Evolutionary conservation across 2,329 filamentous ascomycete genomes (phyloP), one percentile per base, ranked within the genome.

Genomic region (Bisporella sp.): DNA sequence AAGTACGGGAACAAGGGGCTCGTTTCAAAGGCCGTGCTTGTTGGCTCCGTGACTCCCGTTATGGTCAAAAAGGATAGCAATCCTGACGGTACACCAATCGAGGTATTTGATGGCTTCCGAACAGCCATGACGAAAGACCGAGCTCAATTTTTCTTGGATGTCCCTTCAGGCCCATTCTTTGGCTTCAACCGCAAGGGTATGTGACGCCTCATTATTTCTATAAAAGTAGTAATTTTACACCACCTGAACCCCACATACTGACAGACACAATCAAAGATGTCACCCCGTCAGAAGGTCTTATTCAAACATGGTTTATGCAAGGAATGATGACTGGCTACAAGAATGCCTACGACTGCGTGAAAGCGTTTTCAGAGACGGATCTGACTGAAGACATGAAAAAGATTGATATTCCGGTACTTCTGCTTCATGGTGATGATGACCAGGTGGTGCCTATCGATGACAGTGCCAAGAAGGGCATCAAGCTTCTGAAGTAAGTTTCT

Each of bases 391-490:
- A 71, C 54, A 52, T 72, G 46, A 66, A 66, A 56, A 66, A 60
- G 9, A 65, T 69, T 33, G 59, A 70, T 21, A 65, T 72, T 42
- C 70, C 69, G 1, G 64, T 69, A 3, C 54, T 72, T 42, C 51
- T 71, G 39, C 56, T 72, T 3, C 69, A 72, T 59, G 69, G 69
- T 0, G 63, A 67, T 39, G 69, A 70, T 57, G 70, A 72, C 52
- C 69, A 71, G 53, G 35, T 37, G 8, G 35, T 37, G 35, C 35
- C 35, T 9, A 37, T 37, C 8, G 35, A 37, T 37, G 35, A n/a
- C 8, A 9, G 8, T 2, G 35, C 35, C n/a, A 37, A n/a, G n/a
- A 8, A n/a, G 8, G 35, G 8, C n/a, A n/a, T 37, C 35, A 37
- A 37, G n/a, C n/a, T 37, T n/a, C n/a, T 37, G 35, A 37, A 37